Evolutionary conservation across 345 rosid genomes (phyloP), one percentile per base, ranked within the genome.

Genomic region (Sisymbrium irio): DNA sequence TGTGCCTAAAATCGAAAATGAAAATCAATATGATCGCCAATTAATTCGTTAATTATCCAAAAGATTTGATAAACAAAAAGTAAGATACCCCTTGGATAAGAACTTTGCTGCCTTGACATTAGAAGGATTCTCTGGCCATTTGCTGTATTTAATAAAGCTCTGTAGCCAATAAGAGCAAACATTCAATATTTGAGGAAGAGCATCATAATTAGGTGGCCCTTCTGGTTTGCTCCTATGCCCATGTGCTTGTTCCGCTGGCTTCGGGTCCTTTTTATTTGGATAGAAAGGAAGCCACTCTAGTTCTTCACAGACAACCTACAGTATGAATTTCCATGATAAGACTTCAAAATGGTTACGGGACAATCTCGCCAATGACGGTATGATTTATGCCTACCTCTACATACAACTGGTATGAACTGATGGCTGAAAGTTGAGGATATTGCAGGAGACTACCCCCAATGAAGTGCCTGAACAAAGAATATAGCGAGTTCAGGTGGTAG

Each of bases 161-260:
- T 87, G 96, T 67, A 88, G 81, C 99, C 99, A 95, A 76, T 92
- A 88, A 63, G 96, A 95, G 80, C 97, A 90, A 67, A 88, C 88
- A 69, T 86, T 89, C 69, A 92, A 79, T 67, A 79, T 77, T 67
- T 80, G 78, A 19, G 89, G 88, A 66, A 92, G 83, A 71, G 92
- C 97, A 83, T 88, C 91, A 71, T 82, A 79, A 81, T 88, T 85
- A 42, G 92, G 91, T 15, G 92, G 87, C 77, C 73, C 83, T 80
- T 92, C 83, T 69, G 54, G 81, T 81, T 64, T 83, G 55, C 84
- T 82, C 73, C 68, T 81, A 75, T 85, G 96, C 68, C 87, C 85
- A 78, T 82, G 90, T 35, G 82, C 57, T 72, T 74, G 81, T 67
- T 84, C 80, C 14, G 57, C 55, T 58, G 61, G 50, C 59, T 74